Base-by-base conservation (phyloP, 2,329 filamentous ascomycete species). In the Trichoderma endophyticum region DNA sequence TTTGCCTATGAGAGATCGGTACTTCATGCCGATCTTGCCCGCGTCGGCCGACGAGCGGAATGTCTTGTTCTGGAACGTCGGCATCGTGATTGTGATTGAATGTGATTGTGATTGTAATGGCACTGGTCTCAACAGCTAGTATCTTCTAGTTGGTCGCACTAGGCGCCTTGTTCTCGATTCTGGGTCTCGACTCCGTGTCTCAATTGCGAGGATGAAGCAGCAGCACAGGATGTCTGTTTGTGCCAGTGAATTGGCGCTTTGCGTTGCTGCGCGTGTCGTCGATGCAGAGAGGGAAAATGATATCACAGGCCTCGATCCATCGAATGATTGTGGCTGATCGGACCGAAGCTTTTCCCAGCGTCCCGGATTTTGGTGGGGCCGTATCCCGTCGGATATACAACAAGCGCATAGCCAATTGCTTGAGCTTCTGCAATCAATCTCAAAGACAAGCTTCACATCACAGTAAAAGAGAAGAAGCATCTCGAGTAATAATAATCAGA, bases 1-100 rank as follows among this genome's bases (percentile, higher is more conserved):
- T 78, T 88, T 91, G 72, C 89, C 86, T 76, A 99, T 89, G 73
- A 89, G 82, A 36, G 88, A 84, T 72, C 96, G 93, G 84, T 99
- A 99, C 74, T 86, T 86, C 72, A 91, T 88, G 65, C 92, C 93
- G 76, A 97, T 83, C 12, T 88, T 89, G 81, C 90, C 90, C 74
- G 88, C 83, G 74, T 93, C 88, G 73, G 89, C 86, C 39, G 91
- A 82, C 54, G 89, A 84, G 74, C 90, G 91, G 82, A 92, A 97
- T 74, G 90, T 91, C 76, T 93, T 93, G 74, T 84, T 88, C 74
- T 85, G 87, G 78, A 95, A 95, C 90, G 76, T 76, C 65, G 78
- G 77, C 80, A 82, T 82, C 57, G 72, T 77, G 15, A 34, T 9
- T 54, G 24, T 34, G 48, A 66, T 7, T 57, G 51, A 28, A 26